Conservation (phyloP, 805 yeast species). For the Kluyveromyces nonfermentans region DNA sequence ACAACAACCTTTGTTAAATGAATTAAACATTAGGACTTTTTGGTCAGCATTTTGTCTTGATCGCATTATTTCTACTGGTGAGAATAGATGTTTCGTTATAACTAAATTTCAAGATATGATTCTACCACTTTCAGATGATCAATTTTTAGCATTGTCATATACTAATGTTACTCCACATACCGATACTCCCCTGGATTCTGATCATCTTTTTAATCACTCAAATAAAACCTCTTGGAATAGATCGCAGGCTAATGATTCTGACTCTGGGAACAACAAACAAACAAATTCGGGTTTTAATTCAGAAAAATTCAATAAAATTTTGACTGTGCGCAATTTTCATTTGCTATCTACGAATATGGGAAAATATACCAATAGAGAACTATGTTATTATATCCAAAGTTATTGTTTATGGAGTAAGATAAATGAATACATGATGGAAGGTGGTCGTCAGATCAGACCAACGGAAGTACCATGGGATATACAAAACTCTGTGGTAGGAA, state of each 20-base stretch:
- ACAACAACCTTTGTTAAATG: conserved; percentile 2
- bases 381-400: neutral
- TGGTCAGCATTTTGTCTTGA: conserved; percentile 8
- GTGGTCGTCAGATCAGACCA: conserved; percentile 1
- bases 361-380: neutral
- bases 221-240: neutral
- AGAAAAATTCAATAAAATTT: neutral
- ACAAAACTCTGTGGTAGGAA: conserved; percentile 3
- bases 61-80: conserved; percentile 7
- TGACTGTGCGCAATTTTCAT: neutral
- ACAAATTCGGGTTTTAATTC: neutral
- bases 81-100: conserved; percentile 3
- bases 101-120: conserved; percentile 1
- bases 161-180: too few relatives aligned
- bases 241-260: neutral
- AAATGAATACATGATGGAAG: conserved; percentile 4
- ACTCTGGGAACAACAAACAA: neutral
- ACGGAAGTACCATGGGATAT: conserved; percentile 7
- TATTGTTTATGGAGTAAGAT: conserved; percentile 7
- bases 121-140: conserved; percentile 3
- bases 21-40: conserved; percentile 3
- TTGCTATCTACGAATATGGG: neutral
- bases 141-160: neutral
- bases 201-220: neutral
- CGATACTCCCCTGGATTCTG: neutral